phyloP scores from a whole-genome alignment of 768 basidiomycete genomes.

The Ramaria rubella region DNA sequence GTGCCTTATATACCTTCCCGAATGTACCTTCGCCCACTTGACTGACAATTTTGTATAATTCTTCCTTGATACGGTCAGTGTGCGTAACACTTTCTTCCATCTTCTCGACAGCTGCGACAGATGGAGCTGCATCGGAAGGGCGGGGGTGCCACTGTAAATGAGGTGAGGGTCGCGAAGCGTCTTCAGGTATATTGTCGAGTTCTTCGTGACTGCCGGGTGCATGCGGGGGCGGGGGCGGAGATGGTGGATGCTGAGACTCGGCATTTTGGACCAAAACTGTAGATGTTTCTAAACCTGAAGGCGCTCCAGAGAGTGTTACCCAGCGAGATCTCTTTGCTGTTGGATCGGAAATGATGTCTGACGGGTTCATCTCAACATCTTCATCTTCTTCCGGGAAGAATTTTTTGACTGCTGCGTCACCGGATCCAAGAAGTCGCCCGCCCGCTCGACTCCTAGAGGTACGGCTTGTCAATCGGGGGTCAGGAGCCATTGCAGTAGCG shows the following conservation, averaged over 20 bases:
- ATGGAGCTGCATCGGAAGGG: not conserved
- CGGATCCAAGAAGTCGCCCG: not conserved
- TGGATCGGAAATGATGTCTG: not conserved
- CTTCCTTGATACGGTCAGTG: conserved; percentile 23
- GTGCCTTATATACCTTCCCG: conserved; percentile 96
- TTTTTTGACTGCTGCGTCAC: conserved; percentile 51
- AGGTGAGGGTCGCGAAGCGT: conserved; percentile 21
- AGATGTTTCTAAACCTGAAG: not conserved
- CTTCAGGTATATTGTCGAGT: conserved; percentile 20
- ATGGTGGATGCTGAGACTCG: not conserved
- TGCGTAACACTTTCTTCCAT: not conserved
- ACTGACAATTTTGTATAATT: conserved; percentile 79
- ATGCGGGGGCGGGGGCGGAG: conserved; percentile 12
- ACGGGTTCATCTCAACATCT: conserved; percentile 39
- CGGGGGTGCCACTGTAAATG: not conserved
- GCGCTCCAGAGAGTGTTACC: not conserved
- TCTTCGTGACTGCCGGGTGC: conserved; percentile 19
- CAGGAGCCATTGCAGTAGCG: not conserved
- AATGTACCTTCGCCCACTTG: conserved; percentile 99
- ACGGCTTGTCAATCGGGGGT: not conserved
- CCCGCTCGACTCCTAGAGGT: not conserved
- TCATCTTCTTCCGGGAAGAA: conserved; percentile 86
- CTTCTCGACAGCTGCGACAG: not conserved
- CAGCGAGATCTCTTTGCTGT: not conserved
- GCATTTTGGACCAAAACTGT: not conserved